Percentiles rank a stretch among this genome's conserved stretches.
phyloP scores from a whole-genome alignment of 2,329 filamentous ascomycete species.

The Xylaria sp. region DNA sequence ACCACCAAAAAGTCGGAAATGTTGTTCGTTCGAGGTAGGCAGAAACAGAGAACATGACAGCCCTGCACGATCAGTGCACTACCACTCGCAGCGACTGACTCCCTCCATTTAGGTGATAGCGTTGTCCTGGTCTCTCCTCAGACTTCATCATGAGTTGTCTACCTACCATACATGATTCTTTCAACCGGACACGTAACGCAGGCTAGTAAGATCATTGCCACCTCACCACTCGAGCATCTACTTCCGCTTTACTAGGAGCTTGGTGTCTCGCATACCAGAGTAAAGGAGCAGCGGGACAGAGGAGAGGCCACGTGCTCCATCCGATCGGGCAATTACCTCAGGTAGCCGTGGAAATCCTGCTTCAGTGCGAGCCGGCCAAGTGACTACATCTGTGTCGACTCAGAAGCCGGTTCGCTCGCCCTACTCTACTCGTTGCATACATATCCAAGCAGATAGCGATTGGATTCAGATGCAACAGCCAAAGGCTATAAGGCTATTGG shows the following conservation, averaged over 20 bases:
- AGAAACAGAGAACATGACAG: neutral
- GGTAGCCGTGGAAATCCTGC: neutral
- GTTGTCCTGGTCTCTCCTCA: slow-evolving; percentile 39
- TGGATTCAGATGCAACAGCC: neutral
- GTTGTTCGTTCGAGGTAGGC: slow-evolving; percentile 93
- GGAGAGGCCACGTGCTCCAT: neutral
- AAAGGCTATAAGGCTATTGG: neutral
- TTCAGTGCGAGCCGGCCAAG: neutral
- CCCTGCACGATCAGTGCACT: neutral
- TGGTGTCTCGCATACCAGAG: neutral
- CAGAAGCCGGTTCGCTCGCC: neutral
- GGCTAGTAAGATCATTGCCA: neutral
- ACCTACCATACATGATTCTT: neutral
- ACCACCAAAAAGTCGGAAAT: slow-evolving; percentile 98
- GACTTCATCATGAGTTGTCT: slow-evolving; percentile 33
- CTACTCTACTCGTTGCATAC: neutral
- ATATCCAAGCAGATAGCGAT: neutral
- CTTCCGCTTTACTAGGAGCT: neutral
- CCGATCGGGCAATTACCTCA: neutral
- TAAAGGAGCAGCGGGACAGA: neutral
- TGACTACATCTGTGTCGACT: neutral
- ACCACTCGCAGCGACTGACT: slow-evolving; percentile 22
- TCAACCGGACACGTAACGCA: neutral
- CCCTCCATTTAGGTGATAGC: slow-evolving; percentile 32
- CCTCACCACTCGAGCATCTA: neutral